Conservation (phyloP, 352 stramenopile species). For the Phytopythium oedochilum region DNA sequence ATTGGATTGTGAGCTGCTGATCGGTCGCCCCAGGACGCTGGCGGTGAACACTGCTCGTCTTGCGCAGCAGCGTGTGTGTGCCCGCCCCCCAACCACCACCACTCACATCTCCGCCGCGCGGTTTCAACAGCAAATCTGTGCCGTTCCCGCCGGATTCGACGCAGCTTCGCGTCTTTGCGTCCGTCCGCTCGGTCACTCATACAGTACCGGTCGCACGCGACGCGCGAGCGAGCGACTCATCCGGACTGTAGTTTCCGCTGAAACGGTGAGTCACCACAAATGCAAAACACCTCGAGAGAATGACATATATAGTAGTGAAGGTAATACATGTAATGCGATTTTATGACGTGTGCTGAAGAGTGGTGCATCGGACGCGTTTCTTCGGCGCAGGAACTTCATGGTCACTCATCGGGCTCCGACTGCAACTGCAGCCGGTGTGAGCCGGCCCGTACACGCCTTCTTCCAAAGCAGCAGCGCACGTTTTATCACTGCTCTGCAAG, state of each 20-base stretch:
- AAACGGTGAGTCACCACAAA: constrained; percentile 1
- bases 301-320: constrained; percentile 3
- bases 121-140: background rate
- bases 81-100: no score
- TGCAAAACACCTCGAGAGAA: background rate
- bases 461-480: no score
- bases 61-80: no score
- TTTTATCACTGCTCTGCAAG: no score
- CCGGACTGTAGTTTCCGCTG: background rate
- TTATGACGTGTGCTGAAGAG: background rate
- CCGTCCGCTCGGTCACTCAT: background rate
- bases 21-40: background rate
- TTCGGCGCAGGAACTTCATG: background rate
- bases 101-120: background rate
- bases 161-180: background rate
- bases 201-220: background rate
- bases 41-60: background rate
- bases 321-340: background rate
- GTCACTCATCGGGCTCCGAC: background rate
- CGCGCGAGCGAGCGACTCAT: background rate
- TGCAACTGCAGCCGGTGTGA: no score
- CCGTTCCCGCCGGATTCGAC: background rate
- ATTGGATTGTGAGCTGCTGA: background rate
- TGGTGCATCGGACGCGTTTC: background rate
- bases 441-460: no score